These are phyloP conservation scores for Murraya paniculata DNA, from an alignment of 345 rosid species.

Conservation along the genomic window DNA sequence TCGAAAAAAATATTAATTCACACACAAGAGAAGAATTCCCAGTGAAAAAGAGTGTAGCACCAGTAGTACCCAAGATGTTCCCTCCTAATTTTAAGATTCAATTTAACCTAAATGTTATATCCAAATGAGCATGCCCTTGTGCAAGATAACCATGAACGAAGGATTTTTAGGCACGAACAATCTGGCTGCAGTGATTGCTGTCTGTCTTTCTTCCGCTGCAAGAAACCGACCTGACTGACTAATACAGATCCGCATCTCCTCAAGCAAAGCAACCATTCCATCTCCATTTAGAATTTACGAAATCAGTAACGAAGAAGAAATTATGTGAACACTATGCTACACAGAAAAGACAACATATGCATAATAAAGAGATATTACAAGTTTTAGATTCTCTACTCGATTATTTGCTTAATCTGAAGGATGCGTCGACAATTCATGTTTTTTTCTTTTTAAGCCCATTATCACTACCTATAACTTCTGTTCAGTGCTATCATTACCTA, in stretches of 20 bases:
- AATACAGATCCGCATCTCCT: slow-evolving; percentile 5
- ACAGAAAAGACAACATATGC: neutral
- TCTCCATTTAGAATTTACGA: neutral
- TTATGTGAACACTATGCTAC: neutral
- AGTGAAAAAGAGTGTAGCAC: too few species aligned
- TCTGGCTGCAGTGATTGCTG: slow-evolving; percentile 34
- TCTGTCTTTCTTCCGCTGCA: slow-evolving; percentile 24
- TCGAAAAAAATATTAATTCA: too few species aligned
- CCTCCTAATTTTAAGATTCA: too few species aligned
- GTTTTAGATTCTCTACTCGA: neutral
- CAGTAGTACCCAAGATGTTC: too few species aligned
- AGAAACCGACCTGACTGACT: neutral
- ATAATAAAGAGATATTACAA: slow-evolving; percentile 19
- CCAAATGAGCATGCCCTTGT: too few species aligned
- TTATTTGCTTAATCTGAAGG: neutral
- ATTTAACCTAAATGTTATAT: too few species aligned
- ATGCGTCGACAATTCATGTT: neutral
- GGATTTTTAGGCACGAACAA: slow-evolving; percentile 36
- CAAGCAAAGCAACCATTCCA: neutral
- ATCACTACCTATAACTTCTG: too few species aligned
- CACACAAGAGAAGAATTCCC: too few species aligned
- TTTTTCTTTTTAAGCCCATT: neutral
- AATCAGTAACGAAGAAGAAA: neutral
- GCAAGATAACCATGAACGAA: slow-evolving; percentile 27
- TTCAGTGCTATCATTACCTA: too few species aligned